Base-by-base conservation (phyloP, 441 rosid genomes). In the Pelargonium citronellum region DNA sequence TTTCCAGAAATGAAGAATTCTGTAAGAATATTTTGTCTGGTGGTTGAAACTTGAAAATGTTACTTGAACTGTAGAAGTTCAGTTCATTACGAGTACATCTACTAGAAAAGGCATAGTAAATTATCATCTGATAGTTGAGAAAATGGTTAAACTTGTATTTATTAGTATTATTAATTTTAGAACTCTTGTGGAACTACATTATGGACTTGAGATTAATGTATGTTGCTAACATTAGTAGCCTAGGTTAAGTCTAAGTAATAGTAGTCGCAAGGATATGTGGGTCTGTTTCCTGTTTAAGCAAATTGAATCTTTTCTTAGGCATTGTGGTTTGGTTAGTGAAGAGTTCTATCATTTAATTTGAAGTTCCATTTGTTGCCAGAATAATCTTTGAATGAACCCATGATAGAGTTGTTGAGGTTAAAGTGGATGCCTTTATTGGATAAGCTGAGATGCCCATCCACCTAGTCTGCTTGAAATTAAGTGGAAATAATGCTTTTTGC, bases 311-410 rank as follows among this genome's bases (percentile, higher is more conserved):
- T 47, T 51, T 51, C 39, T n/a, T 51, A 51, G 19, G 58, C 19
- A 15, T 51, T 51, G 17, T 51, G 58, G 30, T 71, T 66, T 68
- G 58, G 60, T 66, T 27, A 19, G 64, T 55, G 64, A 27, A 67
- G 55, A 60, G 17, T n/a, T 19, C 16, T 51, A 57, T 57, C 62
- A 65, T 12, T 63, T 49, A 72, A 53, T 55, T 47, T 70, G 79
- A 77, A 71, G 66, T 79, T 80, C 53, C 57, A 17, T 27, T 75
- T 77, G 34, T 74, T 75, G 68, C 47, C 77, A 77, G 86, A 68
- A 69, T 73, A 71, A 61, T 71, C 53, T 10, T 53, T 65, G 57
- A 73, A 49, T 67, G 30, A 46, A 47, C 67, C 69, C 13, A 67
- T 12, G 58, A 71, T 70, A 70, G 73, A 62, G 69, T 15, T 76